Evolutionary conservation across 1,139 yeast genomes (phyloP).

Genomic region (Pichia sp.): DNA sequence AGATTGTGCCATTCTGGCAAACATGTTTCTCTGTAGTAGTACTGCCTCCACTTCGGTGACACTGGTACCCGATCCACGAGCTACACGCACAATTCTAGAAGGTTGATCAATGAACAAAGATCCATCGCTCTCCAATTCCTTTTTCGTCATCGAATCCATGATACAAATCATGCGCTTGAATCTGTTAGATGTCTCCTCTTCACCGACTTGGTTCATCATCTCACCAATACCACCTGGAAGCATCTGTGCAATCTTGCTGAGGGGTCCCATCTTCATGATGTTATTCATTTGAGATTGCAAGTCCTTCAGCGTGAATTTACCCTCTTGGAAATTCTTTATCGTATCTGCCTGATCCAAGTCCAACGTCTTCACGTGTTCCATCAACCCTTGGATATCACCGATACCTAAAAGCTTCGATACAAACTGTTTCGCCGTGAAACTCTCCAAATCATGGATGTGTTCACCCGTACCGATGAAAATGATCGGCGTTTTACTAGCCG

Average conservation of each 20-base stretch:
- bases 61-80: slow-evolving; percentile 93
- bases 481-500: slow-evolving; percentile 95
- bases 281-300: slow-evolving; percentile 94
- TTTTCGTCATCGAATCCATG: slow-evolving; percentile 93
- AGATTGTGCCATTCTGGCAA: slow-evolving; percentile 87
- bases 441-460: slow-evolving; percentile 88
- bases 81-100: slow-evolving; percentile 79
- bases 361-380: slow-evolving; percentile 88
- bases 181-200: slow-evolving; percentile 78
- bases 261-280: slow-evolving; percentile 93
- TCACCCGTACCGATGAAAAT: slow-evolving; percentile 98
- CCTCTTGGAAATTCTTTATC: slow-evolving; percentile 89
- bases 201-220: slow-evolving; percentile 81
- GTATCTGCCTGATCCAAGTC: slow-evolving; percentile 90
- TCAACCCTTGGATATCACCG: slow-evolving; percentile 89
- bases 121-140: slow-evolving; percentile 91
- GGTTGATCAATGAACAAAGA: slow-evolving; percentile 75
- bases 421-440: slow-evolving; percentile 84
- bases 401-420: slow-evolving; percentile 87
- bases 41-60: slow-evolving; percentile 94
- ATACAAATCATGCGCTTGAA: slow-evolving; percentile 87
- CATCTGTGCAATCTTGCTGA: slow-evolving; percentile 90
- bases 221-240: slow-evolving; percentile 88
- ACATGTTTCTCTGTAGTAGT: slow-evolving; percentile 84
- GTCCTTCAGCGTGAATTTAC: slow-evolving; percentile 87